Conservation (phyloP, 257 asterid species). For the Nicotiana sylvestris region DNA sequence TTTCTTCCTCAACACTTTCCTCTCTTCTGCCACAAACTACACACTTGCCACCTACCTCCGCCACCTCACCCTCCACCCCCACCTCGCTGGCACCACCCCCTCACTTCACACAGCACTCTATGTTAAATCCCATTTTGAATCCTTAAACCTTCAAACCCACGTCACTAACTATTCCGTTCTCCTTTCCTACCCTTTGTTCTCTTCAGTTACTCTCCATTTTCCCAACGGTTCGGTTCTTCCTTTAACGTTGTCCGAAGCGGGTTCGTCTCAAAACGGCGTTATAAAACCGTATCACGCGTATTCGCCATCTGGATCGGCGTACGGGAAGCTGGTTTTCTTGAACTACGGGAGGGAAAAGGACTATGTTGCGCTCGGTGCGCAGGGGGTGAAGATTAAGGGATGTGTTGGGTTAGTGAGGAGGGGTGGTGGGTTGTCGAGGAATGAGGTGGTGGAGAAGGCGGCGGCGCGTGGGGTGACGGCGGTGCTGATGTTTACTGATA, state of each 20-base stretch:
- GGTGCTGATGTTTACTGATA: constrained; percentile 83
- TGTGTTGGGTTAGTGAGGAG: constrained; percentile 82
- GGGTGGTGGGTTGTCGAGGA: constrained; percentile 66
- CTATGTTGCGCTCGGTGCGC: constrained; percentile 43
- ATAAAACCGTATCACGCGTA: constrained; percentile 79
- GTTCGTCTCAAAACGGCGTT: constrained; percentile 31
- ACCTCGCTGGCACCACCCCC: constrained; percentile 75
- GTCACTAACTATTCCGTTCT: constrained; percentile 53
- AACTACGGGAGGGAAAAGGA: constrained; percentile 80
- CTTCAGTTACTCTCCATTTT: constrained; percentile 56
- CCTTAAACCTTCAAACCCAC: constrained; percentile 49
- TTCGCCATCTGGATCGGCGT: constrained; percentile 79
- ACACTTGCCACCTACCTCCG: constrained; percentile 82
- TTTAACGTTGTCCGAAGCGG: constrained; percentile 48
- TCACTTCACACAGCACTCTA: constrained; percentile 61
- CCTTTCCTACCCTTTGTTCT: constrained; percentile 66
- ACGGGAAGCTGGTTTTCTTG: constrained; percentile 57
- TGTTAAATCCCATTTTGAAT: constrained; percentile 60
- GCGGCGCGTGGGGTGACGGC: constrained; percentile 79
- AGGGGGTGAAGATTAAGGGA: constrained; percentile 52
- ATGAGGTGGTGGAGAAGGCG: constrained; percentile 64
- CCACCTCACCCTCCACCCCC: constrained; percentile 84
- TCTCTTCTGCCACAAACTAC: constrained; percentile 61
- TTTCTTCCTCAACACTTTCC: constrained; percentile 40
- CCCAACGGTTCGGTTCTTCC: constrained; percentile 35